phyloP scores from a whole-genome alignment of 2,329 filamentous ascomycete genomes.

The Chaetomium olivaceum region DNA sequence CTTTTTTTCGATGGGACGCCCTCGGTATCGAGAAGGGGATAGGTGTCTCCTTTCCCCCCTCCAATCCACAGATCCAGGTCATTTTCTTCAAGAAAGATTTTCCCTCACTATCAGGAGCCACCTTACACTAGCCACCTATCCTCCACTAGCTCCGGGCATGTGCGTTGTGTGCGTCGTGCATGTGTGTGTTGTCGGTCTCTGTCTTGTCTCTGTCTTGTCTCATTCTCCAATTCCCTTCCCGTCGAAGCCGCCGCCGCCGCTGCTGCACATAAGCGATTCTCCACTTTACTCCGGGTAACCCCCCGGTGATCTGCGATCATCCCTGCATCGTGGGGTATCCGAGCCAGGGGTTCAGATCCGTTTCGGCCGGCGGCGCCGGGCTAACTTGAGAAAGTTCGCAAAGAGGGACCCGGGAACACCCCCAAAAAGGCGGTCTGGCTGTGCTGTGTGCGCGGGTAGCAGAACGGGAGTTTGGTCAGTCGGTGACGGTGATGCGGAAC shows the following conservation, averaged over 20 bases:
- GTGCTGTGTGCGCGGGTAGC: not conserved
- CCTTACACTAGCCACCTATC: no score
- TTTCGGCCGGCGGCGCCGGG: conserved; percentile 18
- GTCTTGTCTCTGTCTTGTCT: not conserved
- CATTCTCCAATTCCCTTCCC: not conserved
- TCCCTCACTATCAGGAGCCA: no score
- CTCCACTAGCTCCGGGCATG: not conserved
- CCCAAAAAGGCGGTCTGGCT: conserved; percentile 17
- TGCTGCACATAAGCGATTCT: not conserved
- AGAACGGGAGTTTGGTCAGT: not conserved
- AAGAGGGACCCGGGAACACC: not conserved
- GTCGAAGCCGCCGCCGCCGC: not conserved
- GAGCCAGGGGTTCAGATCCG: conserved; percentile 14
- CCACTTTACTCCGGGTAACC: conserved; percentile 8
- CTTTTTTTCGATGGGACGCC: not conserved
- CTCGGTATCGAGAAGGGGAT: not conserved
- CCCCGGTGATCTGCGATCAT: conserved; percentile 21
- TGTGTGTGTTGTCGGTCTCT: not conserved
- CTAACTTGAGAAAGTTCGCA: not conserved
- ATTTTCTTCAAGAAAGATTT: not conserved
- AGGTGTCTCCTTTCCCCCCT: not conserved
- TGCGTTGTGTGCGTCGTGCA: not conserved
- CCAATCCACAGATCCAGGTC: not conserved
- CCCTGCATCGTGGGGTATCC: conserved; percentile 23
- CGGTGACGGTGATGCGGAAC: not conserved